Evolutionary conservation across 805 yeast species (phyloP), one percentile per base, ranked within the genome.

Genomic region (Metschnikowia cerradonensis): DNA sequence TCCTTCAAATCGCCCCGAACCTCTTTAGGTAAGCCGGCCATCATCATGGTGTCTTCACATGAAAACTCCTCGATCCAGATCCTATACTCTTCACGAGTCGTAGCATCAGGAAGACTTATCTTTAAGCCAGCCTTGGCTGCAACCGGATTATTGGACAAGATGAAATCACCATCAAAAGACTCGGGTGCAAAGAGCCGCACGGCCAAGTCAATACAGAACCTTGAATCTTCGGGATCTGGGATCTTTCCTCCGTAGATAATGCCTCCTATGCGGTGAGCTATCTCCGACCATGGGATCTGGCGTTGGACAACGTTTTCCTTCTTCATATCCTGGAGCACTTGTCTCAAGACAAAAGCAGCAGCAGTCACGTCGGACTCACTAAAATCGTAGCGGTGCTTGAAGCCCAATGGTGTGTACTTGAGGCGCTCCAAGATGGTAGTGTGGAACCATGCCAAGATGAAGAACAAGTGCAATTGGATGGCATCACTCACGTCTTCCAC

Each of bases 371-470:
- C 97, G n/a, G 83, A 67, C 50, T 87, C 88, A 61, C 80, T 87
- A 58, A 90, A 79, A 52, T 87, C 95, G 60, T 88, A 85, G 8
- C 56, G 60, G 55, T 78, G 77, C 1, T 67, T 58, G 67, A 88
- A 87, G 1, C 92, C 88, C 2, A 79, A 61, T 0, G 92, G 90
- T 0, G 73, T 75, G 55, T 76, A 84, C 43, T 86, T 71, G 45
- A 79, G 63, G 48, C 88, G 66, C 52, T 83, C 90, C 34, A 74
- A 74, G 3, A 89, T 60, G 0, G 86, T 61, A 0, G 87, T 75
- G 61, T 88, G 95, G 54, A 78, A 77, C 96, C 96, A 88, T 0
- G 81, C 73, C 4, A 87, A 56, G 26, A 85, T 63, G 56, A 84
- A 81, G 52, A 68, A 73, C 2, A 85, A 57, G 47, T 79, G 76